These are phyloP conservation scores for Ogataea henricii DNA, from an alignment of 805 yeast genomes.

Conservation along the genomic window DNA sequence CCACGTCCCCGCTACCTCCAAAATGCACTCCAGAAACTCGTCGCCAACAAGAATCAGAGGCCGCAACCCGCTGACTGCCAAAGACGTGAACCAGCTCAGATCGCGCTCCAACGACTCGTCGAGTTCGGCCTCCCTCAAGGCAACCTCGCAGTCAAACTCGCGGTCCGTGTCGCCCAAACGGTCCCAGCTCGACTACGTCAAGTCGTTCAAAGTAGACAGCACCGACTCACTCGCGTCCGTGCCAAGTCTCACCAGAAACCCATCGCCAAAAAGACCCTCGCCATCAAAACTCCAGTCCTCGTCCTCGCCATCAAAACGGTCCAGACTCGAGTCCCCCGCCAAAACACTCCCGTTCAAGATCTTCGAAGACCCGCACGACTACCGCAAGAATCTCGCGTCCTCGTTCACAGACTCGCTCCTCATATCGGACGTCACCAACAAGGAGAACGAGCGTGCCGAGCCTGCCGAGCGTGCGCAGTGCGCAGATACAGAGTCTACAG, in stretches of 20 bases:
- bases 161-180: constrained; percentile 1
- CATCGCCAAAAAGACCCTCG: constrained; percentile 18
- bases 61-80: constrained; percentile 13
- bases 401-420: constrained; percentile 8
- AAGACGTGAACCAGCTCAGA: constrained; percentile 13
- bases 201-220: constrained; percentile 14
- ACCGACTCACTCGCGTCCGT: constrained; percentile 11
- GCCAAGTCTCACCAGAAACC: constrained; percentile 7
- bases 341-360: constrained; percentile 19
- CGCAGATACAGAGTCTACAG: constrained; percentile 1
- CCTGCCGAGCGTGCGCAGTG: background rate
- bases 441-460: constrained; percentile 18
- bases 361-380: constrained; percentile 20
- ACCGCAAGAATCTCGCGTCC: constrained; percentile 13
- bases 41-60: constrained; percentile 3
- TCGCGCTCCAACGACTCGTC: constrained; percentile 5
- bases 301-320: constrained; percentile 18
- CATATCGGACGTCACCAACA: constrained; percentile 12
- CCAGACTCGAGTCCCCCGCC: constrained; percentile 2
- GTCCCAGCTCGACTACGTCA: constrained; percentile 8
- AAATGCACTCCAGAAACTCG: constrained; percentile 1
- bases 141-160: constrained; percentile 13
- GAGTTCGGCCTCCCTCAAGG: constrained; percentile 8
- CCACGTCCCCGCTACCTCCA: background rate
- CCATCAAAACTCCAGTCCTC: constrained; percentile 9